Evolutionary conservation across 352 stramenopile species (phyloP), one percentile per base, ranked within the genome.

Genomic region (Pythium biforme): DNA sequence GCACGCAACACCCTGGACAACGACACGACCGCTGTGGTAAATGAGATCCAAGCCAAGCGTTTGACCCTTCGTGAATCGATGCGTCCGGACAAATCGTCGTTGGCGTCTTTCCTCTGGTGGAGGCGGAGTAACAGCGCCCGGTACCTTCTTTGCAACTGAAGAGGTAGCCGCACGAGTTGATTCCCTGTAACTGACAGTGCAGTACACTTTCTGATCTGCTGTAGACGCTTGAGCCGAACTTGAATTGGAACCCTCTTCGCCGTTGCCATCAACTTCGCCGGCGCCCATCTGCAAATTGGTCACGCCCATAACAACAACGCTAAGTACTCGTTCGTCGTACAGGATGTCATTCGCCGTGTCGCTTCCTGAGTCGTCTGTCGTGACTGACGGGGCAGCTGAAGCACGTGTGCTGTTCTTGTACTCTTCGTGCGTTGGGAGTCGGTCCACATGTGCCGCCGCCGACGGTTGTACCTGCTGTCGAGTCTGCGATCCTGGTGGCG

Each of bases 11-110:
- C 83, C 86, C 58, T 95, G 86, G 1, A 95, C 81, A 7, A 91
- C 59, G 14, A 95, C 82, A 43, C 78, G 78, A 3, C 86, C 86
- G 46, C 79, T 89, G 49, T 78, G 73, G 58, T 95, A 92, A 14
- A 95, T 81, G 14, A 95, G 67, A 68, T 93, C 83, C n/a, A 95
- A 72, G 10, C 86, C 86, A n/a, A 95, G 60, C 29, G 64, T 74
- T 59, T 81, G 64, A 0, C 80, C 79, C 45, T 76, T 75, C 1
- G 62, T 62, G 39, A 94, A 91, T 39, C 82, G 66, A 55, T 86
- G 69, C 4, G 77, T 92, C 3, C 79, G 82, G 37, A 92, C 78
- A n/a, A 79, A 76, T 12, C 86, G 76, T 27, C 77, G 55, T 22
- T 76, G 73, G 48, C 55, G 57, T 11, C 37, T 23, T 15, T 54